Base-by-base conservation (phyloP, 108 stramenopile genomes). In the Cyclotella cryptica region DNA sequence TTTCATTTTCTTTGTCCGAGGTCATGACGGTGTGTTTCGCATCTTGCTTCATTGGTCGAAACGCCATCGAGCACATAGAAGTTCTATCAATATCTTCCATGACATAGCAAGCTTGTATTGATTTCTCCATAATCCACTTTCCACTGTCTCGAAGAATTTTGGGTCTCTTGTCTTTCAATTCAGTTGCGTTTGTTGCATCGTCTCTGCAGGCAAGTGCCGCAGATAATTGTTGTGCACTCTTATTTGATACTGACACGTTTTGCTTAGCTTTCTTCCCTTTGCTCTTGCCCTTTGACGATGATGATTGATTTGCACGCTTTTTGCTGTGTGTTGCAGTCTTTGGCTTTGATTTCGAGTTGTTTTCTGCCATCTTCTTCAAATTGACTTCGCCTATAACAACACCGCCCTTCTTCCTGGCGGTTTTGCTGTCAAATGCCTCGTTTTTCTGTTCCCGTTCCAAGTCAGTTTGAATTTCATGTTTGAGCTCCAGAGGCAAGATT, bases 71-170 rank as follows among this genome's bases (percentile, higher is more conserved):
- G n/a, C 67, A 51, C 15, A 44, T 10, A 7, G 67, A 26, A 30
- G 67, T 51, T 39, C 67, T 63, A 13, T 78, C 83, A 47, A 77
- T 74, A 13, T 84, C 76, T 65, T 84, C 83, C 60, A 78, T 73
- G 5, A 53, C 72, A 47, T 84, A 84, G 21, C 83, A 84, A 26
- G 77, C 53, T 66, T 84, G 83, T 49, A 84, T 78, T 21, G 83
- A 77, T 65, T 63, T 74, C 10, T 76, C 83, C 66, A 84, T 70
- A 17, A 78, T 45, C 83, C 83, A 84, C 26, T 54, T 84, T 17
- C 83, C 83, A 22, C 39, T 53, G 22, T 77, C 76, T 29, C 71
- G 72, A 24, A 77, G 72, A 13, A 73, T 26, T 65, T 78, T 84
- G 15, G 64, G 57, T 74, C 73, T 73, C 76, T 77, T 69, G 58